These are phyloP conservation scores for Metarhizium robertsii DNA, from an alignment of 2,329 filamentous ascomycete species.

Conservation along the genomic window DNA sequence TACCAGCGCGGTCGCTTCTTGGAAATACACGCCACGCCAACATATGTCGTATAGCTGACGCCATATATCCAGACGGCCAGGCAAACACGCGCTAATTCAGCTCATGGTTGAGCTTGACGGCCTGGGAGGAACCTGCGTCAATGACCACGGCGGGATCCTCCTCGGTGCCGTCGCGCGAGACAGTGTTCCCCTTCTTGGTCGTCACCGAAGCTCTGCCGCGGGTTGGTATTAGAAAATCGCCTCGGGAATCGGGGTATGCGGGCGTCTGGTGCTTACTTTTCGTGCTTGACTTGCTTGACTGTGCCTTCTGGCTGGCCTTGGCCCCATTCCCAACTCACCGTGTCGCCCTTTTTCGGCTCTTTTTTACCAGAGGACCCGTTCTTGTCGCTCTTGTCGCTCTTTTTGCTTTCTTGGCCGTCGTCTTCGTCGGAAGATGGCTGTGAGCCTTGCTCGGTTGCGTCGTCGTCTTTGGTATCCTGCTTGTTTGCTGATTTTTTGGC, in stretches of 20 bases:
- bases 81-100: constrained; percentile 1
- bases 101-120: constrained; percentile 6
- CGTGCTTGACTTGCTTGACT: constrained; percentile 33
- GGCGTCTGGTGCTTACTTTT: constrained; percentile 20
- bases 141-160: constrained; percentile 34
- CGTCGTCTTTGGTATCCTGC: background rate
- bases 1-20: no score
- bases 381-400: background rate
- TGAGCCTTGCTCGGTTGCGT: background rate
- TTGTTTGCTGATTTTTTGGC: background rate
- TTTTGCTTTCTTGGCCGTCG: constrained; percentile 5
- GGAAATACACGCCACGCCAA: no score
- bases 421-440: background rate
- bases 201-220: constrained; percentile 24
- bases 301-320: constrained; percentile 32
- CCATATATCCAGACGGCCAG: no score
- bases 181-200: constrained; percentile 32
- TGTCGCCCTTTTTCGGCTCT: constrained; percentile 29
- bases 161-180: constrained; percentile 27
- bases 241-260: background rate
- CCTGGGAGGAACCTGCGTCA: constrained; percentile 18
- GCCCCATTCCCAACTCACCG: constrained; percentile 38
- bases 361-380: constrained; percentile 12
- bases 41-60: no score
- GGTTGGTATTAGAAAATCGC: background rate